These are phyloP conservation scores for Aspergillus avenaceus DNA, from an alignment of 495 filamentous ascomycete genomes.

Conservation along the genomic window DNA sequence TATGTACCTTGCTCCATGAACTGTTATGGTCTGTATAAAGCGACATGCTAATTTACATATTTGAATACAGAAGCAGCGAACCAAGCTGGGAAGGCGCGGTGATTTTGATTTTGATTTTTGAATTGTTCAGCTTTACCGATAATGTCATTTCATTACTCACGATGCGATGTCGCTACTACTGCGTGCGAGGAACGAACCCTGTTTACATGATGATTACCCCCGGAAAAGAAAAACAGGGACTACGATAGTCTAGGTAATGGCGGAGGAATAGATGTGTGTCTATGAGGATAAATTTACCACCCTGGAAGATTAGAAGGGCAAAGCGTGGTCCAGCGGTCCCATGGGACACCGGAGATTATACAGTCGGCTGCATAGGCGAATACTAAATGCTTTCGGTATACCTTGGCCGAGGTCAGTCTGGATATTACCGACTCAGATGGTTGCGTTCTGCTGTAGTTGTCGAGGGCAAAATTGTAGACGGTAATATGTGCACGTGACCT, in stretches of 20 bases:
- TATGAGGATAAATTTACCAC: not conserved
- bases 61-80: conserved; percentile 45
- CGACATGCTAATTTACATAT: conserved; percentile 7
- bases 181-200: conserved; percentile 1
- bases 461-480: conserved; percentile 1
- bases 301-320: not conserved
- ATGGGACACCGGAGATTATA: no score
- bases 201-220: conserved; percentile 3
- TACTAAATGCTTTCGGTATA: not conserved
- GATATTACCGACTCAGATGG: no score
- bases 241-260: conserved; percentile 7
- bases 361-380: not conserved
- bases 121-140: no score
- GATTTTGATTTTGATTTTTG: conserved; percentile 19
- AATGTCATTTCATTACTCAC: conserved; percentile 18
- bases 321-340: not conserved
- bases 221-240: conserved; percentile 3
- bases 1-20: conserved; percentile 45
- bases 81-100: conserved; percentile 47
- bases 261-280: not conserved
- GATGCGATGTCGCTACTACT: conserved; percentile 21
- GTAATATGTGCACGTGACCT: conserved; percentile 30
- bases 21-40: no score
- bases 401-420: not conserved
- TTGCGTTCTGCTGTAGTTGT: not conserved